phyloP scores from a whole-genome alignment of 2,329 filamentous ascomycete genomes.

The Alternaria sp. region DNA sequence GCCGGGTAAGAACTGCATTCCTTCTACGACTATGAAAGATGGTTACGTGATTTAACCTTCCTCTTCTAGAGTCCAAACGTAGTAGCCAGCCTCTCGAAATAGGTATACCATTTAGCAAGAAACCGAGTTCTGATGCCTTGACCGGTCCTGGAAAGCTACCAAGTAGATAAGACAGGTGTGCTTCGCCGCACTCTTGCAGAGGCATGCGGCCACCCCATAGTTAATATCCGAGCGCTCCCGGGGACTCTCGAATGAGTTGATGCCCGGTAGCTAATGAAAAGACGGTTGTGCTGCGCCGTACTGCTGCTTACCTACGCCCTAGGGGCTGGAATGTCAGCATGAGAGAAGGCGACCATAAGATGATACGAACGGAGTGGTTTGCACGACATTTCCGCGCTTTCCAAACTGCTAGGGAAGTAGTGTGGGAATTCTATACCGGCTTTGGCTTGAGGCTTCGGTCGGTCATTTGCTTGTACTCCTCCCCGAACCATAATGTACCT shows the following conservation, averaged over 20 bases:
- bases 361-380: background rate
- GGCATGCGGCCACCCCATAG: background rate
- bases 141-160: background rate
- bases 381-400: background rate
- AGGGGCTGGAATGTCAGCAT: background rate
- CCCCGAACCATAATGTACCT: background rate
- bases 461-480: background rate
- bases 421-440: background rate
- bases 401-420: background rate
- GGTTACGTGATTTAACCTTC: background rate
- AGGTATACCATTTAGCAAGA: background rate
- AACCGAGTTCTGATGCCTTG: background rate
- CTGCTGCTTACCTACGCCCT: background rate
- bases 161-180: background rate
- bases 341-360: background rate
- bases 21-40: background rate
- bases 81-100: background rate
- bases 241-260: background rate
- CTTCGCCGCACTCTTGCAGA: background rate
- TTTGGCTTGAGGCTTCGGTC: background rate
- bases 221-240: background rate
- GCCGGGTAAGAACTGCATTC: background rate
- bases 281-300: background rate
- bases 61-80: background rate
- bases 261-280: no score